Conservation (phyloP, 129 eudicot genomes). For the Lactuca saligna region DNA sequence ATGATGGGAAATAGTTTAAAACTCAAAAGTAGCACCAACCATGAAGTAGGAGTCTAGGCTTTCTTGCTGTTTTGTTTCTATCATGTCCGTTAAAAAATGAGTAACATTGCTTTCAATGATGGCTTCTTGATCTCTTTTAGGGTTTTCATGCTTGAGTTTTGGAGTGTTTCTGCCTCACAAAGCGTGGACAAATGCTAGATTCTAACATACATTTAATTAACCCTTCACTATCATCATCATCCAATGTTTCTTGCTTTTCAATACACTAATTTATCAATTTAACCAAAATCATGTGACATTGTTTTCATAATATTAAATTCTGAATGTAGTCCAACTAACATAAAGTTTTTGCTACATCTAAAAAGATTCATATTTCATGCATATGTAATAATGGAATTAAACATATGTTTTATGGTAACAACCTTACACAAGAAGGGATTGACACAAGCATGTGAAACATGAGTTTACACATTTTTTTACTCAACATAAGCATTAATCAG, state of each 20-base stretch:
- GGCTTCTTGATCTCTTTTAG: constrained; percentile 14
- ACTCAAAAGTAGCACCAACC: constrained; percentile 27
- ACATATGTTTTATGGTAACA: neutral
- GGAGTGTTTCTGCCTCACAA: constrained; percentile 38
- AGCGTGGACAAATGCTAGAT: constrained; percentile 35
- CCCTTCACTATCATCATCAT: constrained; percentile 35
- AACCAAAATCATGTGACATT: constrained; percentile 25
- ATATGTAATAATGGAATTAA: neutral
- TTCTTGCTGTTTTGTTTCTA: constrained; percentile 35
- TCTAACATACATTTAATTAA: constrained; percentile 27
- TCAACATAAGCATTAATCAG: neutral
- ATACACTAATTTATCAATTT: constrained; percentile 6
- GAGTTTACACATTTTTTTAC: constrained; percentile 12
- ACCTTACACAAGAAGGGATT: constrained; percentile 8
- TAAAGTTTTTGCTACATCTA: constrained; percentile 13
- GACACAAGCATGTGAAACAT: constrained; percentile 16
- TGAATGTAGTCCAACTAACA: neutral
- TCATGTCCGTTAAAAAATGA: constrained; percentile 24
- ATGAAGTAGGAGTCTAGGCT: constrained; percentile 17
- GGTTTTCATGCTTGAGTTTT: constrained; percentile 27
- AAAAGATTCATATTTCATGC: neutral
- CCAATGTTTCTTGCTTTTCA: constrained; percentile 28
- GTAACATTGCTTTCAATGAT: constrained; percentile 32
- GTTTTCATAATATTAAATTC: constrained; percentile 12
- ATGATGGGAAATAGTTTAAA: constrained; percentile 19